phyloP scores from a whole-genome alignment of 140 eudicot genomes.

The Bidens hawaiensis region DNA sequence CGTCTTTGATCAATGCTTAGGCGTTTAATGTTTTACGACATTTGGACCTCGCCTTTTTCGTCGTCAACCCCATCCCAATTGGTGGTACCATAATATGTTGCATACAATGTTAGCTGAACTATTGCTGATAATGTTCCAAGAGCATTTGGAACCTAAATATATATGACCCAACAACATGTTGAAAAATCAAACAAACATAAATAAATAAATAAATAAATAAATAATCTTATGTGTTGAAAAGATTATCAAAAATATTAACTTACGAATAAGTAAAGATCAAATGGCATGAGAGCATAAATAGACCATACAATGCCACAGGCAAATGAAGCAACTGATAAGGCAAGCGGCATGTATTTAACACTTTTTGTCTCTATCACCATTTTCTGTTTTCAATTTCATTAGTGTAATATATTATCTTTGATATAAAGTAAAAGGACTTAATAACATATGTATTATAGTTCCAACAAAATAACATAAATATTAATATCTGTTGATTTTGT shows the following conservation, averaged over 20 bases:
- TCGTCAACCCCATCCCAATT: conserved; percentile 64
- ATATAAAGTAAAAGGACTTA: not conserved
- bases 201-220: no score
- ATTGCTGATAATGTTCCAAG: conserved; percentile 57
- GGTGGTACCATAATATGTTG: conserved; percentile 50
- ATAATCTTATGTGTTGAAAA: not conserved
- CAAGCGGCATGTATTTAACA: conserved; percentile 83
- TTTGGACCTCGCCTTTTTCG: conserved; percentile 30
- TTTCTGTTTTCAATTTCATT: conserved; percentile 29
- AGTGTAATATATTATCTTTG: no score
- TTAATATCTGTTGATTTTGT: no score
- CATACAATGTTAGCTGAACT: conserved; percentile 56
- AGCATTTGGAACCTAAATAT: conserved; percentile 79
- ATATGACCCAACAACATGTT: not conserved
- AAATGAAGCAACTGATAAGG: conserved; percentile 58
- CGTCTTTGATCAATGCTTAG: conserved; percentile 14
- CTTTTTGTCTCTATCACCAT: conserved; percentile 76
- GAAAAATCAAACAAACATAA: not conserved
- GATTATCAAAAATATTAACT: not conserved
- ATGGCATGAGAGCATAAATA: conserved; percentile 53
- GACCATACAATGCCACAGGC: conserved; percentile 57
- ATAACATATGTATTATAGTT: no score
- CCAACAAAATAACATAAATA: no score
- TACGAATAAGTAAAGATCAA: conserved; percentile 74
- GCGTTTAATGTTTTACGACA: conserved; percentile 27